These are phyloP conservation scores for Rhynchospora breviuscula DNA, from an alignment of 176 grass and related monocot genomes.

Conservation along the genomic window DNA sequence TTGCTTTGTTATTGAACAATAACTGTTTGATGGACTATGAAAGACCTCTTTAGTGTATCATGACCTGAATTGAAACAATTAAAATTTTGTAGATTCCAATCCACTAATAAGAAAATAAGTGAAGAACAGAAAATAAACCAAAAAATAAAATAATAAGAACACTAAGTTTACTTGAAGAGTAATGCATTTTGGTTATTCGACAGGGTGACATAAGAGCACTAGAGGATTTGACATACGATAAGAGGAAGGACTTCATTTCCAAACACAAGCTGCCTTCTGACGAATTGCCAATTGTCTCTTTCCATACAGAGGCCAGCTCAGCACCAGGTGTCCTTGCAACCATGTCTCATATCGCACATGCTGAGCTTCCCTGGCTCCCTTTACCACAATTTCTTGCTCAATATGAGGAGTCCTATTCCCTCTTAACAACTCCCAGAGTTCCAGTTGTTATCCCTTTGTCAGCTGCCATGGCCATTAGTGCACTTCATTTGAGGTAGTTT, in stretches of 20 bases:
- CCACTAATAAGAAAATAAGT: background rate
- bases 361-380: slow-evolving; percentile 66
- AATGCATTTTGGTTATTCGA: background rate
- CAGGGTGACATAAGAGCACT: slow-evolving; percentile 94
- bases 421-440: slow-evolving; percentile 39
- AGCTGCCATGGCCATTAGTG: slow-evolving; percentile 52
- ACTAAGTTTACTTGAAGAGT: background rate
- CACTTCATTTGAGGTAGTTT: slow-evolving; percentile 55
- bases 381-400: slow-evolving; percentile 34
- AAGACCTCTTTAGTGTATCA: too few relatives aligned
- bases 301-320: slow-evolving; percentile 75
- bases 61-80: too few relatives aligned
- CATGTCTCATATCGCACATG: slow-evolving; percentile 56
- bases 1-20: too few relatives aligned
- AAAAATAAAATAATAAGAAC: background rate
- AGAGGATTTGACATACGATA: slow-evolving; percentile 85
- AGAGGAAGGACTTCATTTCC: slow-evolving; percentile 74
- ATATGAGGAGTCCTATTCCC: slow-evolving; percentile 25
- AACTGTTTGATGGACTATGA: too few relatives aligned
- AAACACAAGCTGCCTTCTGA: slow-evolving; percentile 58
- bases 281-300: slow-evolving; percentile 68
- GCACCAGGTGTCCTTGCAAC: slow-evolving; percentile 53
- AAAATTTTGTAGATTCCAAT: background rate
- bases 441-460: slow-evolving; percentile 61
- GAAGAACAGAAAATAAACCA: background rate